Conservation (phyloP, 139 green algal species). For the Nannochloris sp. region DNA sequence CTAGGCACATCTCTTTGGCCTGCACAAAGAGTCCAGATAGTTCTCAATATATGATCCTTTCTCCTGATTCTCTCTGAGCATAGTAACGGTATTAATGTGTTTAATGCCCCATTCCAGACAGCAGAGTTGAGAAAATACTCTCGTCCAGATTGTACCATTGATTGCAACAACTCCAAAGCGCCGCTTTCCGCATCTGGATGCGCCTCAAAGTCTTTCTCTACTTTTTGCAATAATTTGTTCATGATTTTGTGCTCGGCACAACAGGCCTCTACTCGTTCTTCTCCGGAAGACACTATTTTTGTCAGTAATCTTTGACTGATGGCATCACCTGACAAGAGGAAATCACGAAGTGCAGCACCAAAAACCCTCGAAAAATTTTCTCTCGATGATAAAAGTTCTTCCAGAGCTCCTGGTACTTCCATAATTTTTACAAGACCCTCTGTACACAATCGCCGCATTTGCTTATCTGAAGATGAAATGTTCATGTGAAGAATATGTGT, state of each 20-base stretch:
- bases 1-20: not conserved
- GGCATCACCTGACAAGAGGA: not conserved
- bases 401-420: not conserved
- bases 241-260: no score
- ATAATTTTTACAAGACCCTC: not conserved
- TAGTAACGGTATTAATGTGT: not conserved
- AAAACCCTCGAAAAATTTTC: no score
- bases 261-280: not conserved
- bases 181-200: not conserved
- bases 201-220: not conserved
- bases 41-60: no score
- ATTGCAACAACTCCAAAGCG: not conserved
- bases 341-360: not conserved
- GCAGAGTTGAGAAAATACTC: constrained; percentile 1
- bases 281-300: not conserved
- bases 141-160: not conserved
- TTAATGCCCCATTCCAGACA: not conserved
- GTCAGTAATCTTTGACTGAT: not conserved
- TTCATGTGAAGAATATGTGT: not conserved
- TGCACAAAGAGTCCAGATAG: not conserved
- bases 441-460: not conserved
- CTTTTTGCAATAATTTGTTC: no score
- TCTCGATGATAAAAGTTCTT: not conserved
- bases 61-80: not conserved
- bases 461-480: not conserved